A percentile compares a stretch with the other conserved stretches of the same genome.
Conservation (phyloP, 306 rosid species). For the Vigna nakashimae region DNA sequence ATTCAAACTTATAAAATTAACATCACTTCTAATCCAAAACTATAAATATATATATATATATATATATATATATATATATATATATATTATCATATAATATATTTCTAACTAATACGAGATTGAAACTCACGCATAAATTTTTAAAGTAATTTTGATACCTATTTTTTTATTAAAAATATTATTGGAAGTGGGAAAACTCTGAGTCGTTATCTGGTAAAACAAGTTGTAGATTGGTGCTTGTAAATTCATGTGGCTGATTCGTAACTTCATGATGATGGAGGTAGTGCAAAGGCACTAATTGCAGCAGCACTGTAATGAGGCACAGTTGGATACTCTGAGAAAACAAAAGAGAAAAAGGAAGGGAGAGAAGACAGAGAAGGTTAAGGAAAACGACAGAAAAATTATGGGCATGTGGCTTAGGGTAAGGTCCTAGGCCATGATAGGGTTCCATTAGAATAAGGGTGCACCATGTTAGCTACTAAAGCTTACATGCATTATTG, state of each 20-base stretch:
- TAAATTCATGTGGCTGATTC: conserved; percentile 29
- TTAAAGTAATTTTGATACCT: not conserved
- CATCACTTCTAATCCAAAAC: no score
- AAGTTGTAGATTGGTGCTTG: conserved; percentile 5
- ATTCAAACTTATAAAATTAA: no score
- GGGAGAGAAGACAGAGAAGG: not conserved
- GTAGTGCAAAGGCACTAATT: conserved; percentile 36
- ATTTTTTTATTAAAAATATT: not conserved
- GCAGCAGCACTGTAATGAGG: not conserved
- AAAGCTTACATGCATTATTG: not conserved
- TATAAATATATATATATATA: no score
- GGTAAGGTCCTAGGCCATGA: conserved; percentile 40
- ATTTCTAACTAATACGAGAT: no score
- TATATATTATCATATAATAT: no score
- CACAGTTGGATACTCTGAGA: conserved; percentile 33
- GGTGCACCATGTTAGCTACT: conserved; percentile 27
- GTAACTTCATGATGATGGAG: conserved; percentile 26
- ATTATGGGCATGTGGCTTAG: conserved; percentile 44
- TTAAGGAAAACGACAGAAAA: conserved; percentile 17
- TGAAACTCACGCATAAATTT: no score
- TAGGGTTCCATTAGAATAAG: conserved; percentile 22
- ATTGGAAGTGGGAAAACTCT: not conserved
- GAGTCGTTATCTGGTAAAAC: not conserved
- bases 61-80: no score
- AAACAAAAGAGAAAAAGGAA: conserved; percentile 22